Evolutionary conservation across 75 land plant species (phyloP), one percentile per base, ranked within the genome.

Genomic region (Selaginella tamariscina): DNA sequence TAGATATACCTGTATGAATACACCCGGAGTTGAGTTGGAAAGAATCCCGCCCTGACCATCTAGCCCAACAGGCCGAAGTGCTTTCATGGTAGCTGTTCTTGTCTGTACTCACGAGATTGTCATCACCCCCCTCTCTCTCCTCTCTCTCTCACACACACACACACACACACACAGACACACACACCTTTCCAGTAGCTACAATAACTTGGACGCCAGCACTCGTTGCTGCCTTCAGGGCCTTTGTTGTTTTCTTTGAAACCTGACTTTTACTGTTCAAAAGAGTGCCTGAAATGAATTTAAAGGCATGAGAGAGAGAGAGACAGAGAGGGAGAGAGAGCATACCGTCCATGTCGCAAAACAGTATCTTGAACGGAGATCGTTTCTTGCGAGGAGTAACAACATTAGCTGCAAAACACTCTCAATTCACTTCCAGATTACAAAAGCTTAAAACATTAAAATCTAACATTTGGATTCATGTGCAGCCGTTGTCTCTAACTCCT

Each of bases 301-400:
- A 24, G 2, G 1, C 15, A 31, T 30, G 2, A 26, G 44, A 28
- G 22, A 1, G 26, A 27, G 30, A 49, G 0, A 24, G 32, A n/a
- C 59, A 0, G 68, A 32, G 22, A 71, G 56, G 65, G 20, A 63
- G 15, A 27, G 64, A 44, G 32, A 56, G 39, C 81, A 76, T 70
- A 91, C 99, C 99, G 85, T 95, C 99, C 99, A 95, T 85, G 73
- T 95, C 99, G 73, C 99, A 95, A 68, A 95, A 84, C 44, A 95
- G 79, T 27, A 77, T 69, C 68, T 65, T 73, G 31, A 77, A 77
- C 18, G 24, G 54, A 30, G 75, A 8, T 31, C 63, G 68, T 80
- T 69, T 80, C 65, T 75, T 78, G 66, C 66, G 64, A 55, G 75
- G 75, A 65, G 79, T 79, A n/a, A 63, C 22, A 55, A 55, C 9